A percentile compares a stretch with the other conserved stretches of the same genome.
Conservation (phyloP, 106 monocot genomes). For the Posidonia australis region DNA sequence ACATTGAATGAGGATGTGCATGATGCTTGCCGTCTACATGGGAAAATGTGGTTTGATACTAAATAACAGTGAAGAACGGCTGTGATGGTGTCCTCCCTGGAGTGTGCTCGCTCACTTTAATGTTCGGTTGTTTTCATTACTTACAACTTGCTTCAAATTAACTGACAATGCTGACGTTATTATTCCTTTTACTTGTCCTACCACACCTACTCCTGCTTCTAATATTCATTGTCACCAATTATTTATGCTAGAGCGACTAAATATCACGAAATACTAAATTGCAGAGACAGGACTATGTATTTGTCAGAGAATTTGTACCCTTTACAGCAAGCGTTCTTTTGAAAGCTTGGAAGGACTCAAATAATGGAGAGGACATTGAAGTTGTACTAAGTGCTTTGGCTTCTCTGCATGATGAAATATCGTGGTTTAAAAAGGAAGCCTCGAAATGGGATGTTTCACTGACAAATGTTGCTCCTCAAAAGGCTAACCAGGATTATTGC, state of each 20-base stretch:
- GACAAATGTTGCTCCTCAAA: constrained; percentile 30
- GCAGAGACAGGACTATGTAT: constrained; percentile 88
- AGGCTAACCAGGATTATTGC: constrained; percentile 68
- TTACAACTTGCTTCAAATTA: too few relatives aligned
- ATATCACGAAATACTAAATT: background rate
- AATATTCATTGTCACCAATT: background rate
- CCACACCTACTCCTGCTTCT: background rate
- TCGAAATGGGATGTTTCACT: constrained; percentile 63
- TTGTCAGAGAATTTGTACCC: constrained; percentile 75
- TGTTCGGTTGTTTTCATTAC: too few relatives aligned
- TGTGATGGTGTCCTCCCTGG: too few relatives aligned
- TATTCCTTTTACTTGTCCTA: background rate
- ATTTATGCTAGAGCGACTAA: background rate
- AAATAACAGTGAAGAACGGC: too few relatives aligned
- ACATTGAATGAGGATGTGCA: too few relatives aligned
- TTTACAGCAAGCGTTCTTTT: constrained; percentile 70
- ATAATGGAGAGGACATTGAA: constrained; percentile 49
- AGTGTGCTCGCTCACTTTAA: too few relatives aligned
- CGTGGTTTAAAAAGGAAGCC: constrained; percentile 89
- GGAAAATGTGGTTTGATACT: too few relatives aligned
- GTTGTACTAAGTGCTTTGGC: constrained; percentile 59
- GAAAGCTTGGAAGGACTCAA: constrained; percentile 59
- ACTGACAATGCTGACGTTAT: too few relatives aligned
- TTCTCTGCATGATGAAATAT: constrained; percentile 61
- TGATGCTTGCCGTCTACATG: too few relatives aligned